Base-by-base conservation (phyloP, 148 eudicot genomes). In the Simmondsia chinensis region DNA sequence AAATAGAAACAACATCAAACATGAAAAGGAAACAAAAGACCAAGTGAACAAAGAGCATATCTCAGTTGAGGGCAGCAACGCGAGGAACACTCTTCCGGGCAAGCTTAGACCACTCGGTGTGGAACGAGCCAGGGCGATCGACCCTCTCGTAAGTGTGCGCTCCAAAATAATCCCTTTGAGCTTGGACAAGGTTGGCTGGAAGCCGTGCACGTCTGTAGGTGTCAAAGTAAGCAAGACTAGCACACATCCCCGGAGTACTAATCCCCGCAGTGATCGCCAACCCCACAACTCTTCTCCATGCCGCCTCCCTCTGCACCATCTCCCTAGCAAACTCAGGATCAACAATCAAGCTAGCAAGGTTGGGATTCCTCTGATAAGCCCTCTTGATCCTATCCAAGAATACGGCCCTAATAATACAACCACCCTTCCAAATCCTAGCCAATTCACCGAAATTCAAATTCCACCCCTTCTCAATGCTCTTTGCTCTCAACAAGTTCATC, bases 111-210 rank as follows among this genome's bases (percentile, higher is more conserved):
- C 96, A 87, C 64, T 87, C 82, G 0, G 96, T 82, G 48, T 87
- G 96, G 50, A 27, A 87, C 5, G 91, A 25, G 16, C 95, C 95
- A 4, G 78, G 42, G 16, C 66, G 70, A 52, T 81, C 95, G n/a
- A 76, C 47, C 64, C 93, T 75, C 74, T 87, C 84, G 48, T 87
- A 82, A 18, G 95, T 81, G 66, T 86, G 95, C 2, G 95, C 89
- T 31, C 91, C 91, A 43, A 87, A 87, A 66, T 76, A 87, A 57
- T 87, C 96, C 60, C 93, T 79, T 46, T 87, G 96, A 57, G 96
- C 93, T 66, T 87, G 96, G 45, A 87, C 87, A 48, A 87, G 84
- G 57, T 87, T 82, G 3, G 96, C 96, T 0, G 84, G 87, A 46
- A 82, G 79, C 30, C 84, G 59, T 7, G 74, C 77, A 12, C 93